Evolutionary conservation across 148 eudicot species (phyloP).

Genomic region (Pouteria glomerata): DNA sequence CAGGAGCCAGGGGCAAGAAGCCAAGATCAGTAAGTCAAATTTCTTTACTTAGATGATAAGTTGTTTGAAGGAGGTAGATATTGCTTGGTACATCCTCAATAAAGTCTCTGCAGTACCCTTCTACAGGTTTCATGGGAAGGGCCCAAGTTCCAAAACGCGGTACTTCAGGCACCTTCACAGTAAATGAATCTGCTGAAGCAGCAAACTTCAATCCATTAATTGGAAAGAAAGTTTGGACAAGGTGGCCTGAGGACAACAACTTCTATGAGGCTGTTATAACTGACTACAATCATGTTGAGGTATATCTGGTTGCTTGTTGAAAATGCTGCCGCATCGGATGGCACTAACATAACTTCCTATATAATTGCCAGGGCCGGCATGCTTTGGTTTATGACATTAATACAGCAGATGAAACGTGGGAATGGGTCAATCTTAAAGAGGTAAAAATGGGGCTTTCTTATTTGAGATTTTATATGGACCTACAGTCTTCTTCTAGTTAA

Average conservation of each 20-base stretch:
- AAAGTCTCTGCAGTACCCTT: conserved; percentile 39
- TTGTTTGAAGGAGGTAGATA: conserved; percentile 7
- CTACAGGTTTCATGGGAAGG: conserved; percentile 42
- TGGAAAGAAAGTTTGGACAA: conserved; percentile 61
- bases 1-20: conserved; percentile 49
- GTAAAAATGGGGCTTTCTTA: conserved; percentile 20
- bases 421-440: conserved; percentile 69
- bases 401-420: conserved; percentile 54
- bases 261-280: conserved; percentile 59
- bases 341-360: neutral
- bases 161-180: conserved; percentile 29
- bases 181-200: conserved; percentile 34
- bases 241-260: conserved; percentile 61
- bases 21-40: conserved; percentile 42
- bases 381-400: conserved; percentile 49
- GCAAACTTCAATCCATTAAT: conserved; percentile 40
- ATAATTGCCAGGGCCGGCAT: conserved; percentile 45
- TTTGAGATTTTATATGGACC: neutral
- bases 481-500: neutral
- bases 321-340: conserved; percentile 7
- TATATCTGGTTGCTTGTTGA: conserved; percentile 7
- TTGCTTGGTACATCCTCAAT: conserved; percentile 7
- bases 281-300: conserved; percentile 36
- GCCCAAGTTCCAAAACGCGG: conserved; percentile 33
- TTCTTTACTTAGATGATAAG: neutral